These are phyloP conservation scores for Globisporangium apiculatum DNA, from an alignment of 352 stramenopile species.

Conservation along the genomic window DNA sequence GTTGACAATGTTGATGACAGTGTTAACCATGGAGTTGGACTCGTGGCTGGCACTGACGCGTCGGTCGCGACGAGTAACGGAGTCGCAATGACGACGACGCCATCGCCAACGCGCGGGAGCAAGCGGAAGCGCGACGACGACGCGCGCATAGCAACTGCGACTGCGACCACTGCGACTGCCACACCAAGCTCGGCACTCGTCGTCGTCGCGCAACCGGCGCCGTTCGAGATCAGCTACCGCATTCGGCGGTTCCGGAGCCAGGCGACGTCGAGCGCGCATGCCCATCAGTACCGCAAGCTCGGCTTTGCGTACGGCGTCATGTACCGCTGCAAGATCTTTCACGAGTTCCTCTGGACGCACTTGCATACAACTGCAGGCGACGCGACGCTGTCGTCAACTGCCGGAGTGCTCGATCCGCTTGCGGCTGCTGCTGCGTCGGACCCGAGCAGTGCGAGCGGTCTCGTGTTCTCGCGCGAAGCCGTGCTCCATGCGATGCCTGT, in stretches of 20 bases:
- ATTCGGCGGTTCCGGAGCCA: conserved; percentile 65
- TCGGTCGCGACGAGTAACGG: background rate
- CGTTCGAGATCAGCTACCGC: conserved; percentile 53
- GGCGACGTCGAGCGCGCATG: conserved; percentile 43
- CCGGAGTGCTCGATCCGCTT: no score
- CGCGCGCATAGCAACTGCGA: background rate
- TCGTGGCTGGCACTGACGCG: background rate
- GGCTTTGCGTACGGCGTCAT: conserved; percentile 79
- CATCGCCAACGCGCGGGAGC: background rate
- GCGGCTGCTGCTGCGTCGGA: background rate
- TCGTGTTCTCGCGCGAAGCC: conserved; percentile 71
- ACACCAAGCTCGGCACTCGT: background rate
- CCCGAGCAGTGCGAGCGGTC: conserved; percentile 15
- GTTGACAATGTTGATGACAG: background rate
- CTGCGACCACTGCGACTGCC: background rate
- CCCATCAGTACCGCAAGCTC: conserved; percentile 63
- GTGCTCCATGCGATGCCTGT: conserved; percentile 76
- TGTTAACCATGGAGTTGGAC: background rate
- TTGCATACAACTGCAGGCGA: conserved; percentile 24
- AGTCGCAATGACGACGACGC: no score
- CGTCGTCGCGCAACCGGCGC: background rate
- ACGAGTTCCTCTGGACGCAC: conserved; percentile 64
- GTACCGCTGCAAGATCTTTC: conserved; percentile 77
- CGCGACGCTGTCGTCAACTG: no score
- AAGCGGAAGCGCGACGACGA: conserved; percentile 1